phyloP scores from a whole-genome alignment of 768 basidiomycete species.

The Tulasnella sp. region DNA sequence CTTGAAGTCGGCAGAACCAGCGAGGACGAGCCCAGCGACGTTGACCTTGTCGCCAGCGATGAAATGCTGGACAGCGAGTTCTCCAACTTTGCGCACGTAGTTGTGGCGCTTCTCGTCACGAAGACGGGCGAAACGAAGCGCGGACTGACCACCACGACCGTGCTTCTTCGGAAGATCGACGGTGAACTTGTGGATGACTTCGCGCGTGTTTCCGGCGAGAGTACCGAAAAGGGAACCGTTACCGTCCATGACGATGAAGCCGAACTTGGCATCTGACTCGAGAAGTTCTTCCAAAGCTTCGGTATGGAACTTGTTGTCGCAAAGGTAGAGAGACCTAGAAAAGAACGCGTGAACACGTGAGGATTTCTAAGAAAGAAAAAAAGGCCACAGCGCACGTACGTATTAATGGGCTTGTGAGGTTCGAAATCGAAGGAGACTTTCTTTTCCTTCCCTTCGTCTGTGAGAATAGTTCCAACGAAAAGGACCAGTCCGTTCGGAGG shows the following conservation, averaged over 20 bases:
- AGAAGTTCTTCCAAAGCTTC: slow-evolving; percentile 93
- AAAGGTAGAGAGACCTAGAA: slow-evolving; percentile 88
- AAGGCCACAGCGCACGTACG: slow-evolving; percentile 45
- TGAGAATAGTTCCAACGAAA: slow-evolving; percentile 96
- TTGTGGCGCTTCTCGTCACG: slow-evolving; percentile 99
- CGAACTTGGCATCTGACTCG: slow-evolving; percentile 95
- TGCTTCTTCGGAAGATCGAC: slow-evolving; percentile 99
- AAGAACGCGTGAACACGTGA: neutral
- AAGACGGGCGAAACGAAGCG: slow-evolving; percentile 97
- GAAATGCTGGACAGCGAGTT: slow-evolving; percentile 93
- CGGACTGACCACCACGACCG: slow-evolving; percentile 99
- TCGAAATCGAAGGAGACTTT: slow-evolving; percentile 98
- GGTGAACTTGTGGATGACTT: slow-evolving; percentile 95
- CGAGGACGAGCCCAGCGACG: slow-evolving; percentile 89
- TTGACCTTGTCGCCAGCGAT: slow-evolving; percentile 98
- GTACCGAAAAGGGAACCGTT: slow-evolving; percentile 96
- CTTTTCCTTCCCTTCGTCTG: slow-evolving; percentile 99
- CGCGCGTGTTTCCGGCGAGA: slow-evolving; percentile 93
- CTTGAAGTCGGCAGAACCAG: slow-evolving; percentile 98
- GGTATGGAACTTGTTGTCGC: slow-evolving; percentile 99
- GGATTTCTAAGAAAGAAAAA: neutral
- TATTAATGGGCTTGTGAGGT: slow-evolving; percentile 98
- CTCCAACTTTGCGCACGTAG: slow-evolving; percentile 98
- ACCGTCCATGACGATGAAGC: slow-evolving; percentile 99
- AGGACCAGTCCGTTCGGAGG: slow-evolving; percentile 96